phyloP scores from a whole-genome alignment of 2,329 filamentous ascomycete species.

The Fusarium bactridioides region DNA sequence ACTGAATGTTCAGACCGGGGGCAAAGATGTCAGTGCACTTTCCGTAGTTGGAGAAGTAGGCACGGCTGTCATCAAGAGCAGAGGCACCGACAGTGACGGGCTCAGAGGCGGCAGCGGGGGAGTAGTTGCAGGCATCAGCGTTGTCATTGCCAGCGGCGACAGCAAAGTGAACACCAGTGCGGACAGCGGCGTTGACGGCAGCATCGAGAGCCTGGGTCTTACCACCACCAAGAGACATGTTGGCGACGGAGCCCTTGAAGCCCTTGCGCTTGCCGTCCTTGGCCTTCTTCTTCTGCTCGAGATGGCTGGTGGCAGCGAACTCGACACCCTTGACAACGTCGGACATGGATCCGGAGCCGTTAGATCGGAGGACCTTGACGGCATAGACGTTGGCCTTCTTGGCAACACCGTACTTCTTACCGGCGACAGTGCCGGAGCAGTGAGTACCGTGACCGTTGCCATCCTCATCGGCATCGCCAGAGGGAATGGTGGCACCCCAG shows the following conservation, averaged over 20 bases:
- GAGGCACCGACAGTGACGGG: conserved; percentile 97
- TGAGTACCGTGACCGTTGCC: conserved; percentile 99
- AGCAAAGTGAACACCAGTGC: conserved; percentile 93
- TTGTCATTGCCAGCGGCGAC: conserved; percentile 99
- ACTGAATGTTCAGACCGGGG: conserved; percentile 94
- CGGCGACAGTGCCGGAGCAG: conserved; percentile 97
- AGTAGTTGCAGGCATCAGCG: conserved; percentile 99
- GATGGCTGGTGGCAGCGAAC: conserved; percentile 84
- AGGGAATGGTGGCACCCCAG: conserved; percentile 97
- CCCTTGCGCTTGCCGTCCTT: conserved; percentile 92
- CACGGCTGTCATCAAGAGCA: conserved; percentile 91
- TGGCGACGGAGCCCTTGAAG: conserved; percentile 98
- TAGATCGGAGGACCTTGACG: conserved; percentile 97
- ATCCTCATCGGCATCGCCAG: conserved; percentile 84
- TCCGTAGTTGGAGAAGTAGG: conserved; percentile 99
- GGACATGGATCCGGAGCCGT: conserved; percentile 97
- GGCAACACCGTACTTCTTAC: conserved; percentile 98
- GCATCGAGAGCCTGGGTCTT: conserved; percentile 92
- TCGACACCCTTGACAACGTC: conserved; percentile 99
- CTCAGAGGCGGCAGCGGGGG: conserved; percentile 88
- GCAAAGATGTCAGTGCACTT: conserved; percentile 99
- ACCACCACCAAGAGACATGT: conserved; percentile 99
- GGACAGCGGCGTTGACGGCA: conserved; percentile 92
- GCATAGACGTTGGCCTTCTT: conserved; percentile 98
- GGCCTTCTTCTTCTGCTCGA: conserved; percentile 76